phyloP scores from a whole-genome alignment of 2,329 filamentous ascomycete species.

The Dactylellina parvicollis region DNA sequence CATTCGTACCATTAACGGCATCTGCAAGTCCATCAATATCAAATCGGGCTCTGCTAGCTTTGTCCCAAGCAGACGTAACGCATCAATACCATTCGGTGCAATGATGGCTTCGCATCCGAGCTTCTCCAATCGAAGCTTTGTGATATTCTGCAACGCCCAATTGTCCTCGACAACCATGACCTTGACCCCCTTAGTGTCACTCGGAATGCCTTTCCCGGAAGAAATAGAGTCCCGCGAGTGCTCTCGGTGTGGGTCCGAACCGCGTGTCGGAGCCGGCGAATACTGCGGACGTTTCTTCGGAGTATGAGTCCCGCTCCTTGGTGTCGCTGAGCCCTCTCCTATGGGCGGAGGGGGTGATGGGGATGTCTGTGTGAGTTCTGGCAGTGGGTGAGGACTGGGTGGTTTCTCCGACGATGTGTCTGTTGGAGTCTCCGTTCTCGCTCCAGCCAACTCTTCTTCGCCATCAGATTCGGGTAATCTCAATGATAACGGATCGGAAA shows the following conservation, averaged over 20 bases:
- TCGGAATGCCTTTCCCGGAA: slow-evolving; percentile 19
- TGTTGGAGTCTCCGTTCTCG: neutral
- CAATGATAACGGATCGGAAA: slow-evolving; percentile 41
- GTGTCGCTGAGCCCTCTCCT: neutral
- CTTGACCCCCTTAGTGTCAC: slow-evolving; percentile 50
- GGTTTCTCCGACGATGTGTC: neutral
- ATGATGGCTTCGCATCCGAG: slow-evolving; percentile 56
- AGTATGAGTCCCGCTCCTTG: neutral
- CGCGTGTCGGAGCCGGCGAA: slow-evolving; percentile 26
- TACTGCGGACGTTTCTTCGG: slow-evolving; percentile 45
- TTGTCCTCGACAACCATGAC: slow-evolving; percentile 58
- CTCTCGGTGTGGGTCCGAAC: slow-evolving; percentile 27
- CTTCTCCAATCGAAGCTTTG: slow-evolving; percentile 54
- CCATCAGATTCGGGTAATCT: slow-evolving; percentile 49
- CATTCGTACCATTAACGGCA: slow-evolving; percentile 56
- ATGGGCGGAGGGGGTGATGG: slow-evolving; percentile 22
- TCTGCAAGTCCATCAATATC: slow-evolving; percentile 58
- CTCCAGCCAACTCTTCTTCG: slow-evolving; percentile 25
- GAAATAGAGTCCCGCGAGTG: slow-evolving; percentile 43
- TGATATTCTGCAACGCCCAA: slow-evolving; percentile 57
- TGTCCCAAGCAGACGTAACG: slow-evolving; percentile 54
- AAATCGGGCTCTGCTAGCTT: slow-evolving; percentile 55
- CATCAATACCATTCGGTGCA: slow-evolving; percentile 56
- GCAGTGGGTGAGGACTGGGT: neutral
- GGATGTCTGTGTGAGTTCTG: slow-evolving; percentile 21